Evolutionary conservation across 139 green algal species (phyloP).

Genomic region (Penium margaritaceum): DNA sequence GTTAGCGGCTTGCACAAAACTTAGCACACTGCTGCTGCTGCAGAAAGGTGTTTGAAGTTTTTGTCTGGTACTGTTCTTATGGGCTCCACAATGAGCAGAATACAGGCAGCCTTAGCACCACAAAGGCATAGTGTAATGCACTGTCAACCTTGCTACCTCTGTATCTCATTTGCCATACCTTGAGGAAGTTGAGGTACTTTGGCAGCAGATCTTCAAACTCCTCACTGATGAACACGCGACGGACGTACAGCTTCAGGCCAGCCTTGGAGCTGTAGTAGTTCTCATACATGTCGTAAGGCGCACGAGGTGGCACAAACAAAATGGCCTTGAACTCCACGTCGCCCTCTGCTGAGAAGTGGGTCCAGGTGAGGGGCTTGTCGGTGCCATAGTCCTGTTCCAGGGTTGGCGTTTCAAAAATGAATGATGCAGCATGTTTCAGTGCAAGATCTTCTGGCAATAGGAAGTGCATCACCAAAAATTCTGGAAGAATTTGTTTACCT

Average conservation of each 20-base stretch:
- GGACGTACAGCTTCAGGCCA: slow-evolving; percentile 84
- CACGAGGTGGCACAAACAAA: slow-evolving; percentile 74
- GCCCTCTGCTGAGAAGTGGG: slow-evolving; percentile 94
- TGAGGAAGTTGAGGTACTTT: slow-evolving; percentile 65
- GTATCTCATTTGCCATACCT: no score
- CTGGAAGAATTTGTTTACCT: slow-evolving; percentile 47
- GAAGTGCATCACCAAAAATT: neutral
- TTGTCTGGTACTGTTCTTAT: no score
- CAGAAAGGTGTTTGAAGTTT: no score
- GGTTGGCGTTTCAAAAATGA: neutral
- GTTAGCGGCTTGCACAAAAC: no score
- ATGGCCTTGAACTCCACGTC: slow-evolving; percentile 96
- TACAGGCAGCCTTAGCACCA: no score
- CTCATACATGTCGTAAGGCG: slow-evolving; percentile 70
- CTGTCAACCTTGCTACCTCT: no score
- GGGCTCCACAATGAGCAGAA: no score
- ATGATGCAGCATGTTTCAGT: neutral
- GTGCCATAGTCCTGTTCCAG: slow-evolving; percentile 18
- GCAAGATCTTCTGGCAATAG: neutral
- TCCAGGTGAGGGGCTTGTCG: slow-evolving; percentile 66
- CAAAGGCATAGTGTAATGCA: no score
- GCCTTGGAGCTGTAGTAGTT: slow-evolving; percentile 80
- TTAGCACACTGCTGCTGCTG: no score
- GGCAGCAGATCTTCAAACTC: slow-evolving; percentile 86
- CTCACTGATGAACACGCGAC: slow-evolving; percentile 90